Evolutionary conservation across 2,329 filamentous ascomycete species (phyloP).

Genomic region (Eutypa lata): DNA sequence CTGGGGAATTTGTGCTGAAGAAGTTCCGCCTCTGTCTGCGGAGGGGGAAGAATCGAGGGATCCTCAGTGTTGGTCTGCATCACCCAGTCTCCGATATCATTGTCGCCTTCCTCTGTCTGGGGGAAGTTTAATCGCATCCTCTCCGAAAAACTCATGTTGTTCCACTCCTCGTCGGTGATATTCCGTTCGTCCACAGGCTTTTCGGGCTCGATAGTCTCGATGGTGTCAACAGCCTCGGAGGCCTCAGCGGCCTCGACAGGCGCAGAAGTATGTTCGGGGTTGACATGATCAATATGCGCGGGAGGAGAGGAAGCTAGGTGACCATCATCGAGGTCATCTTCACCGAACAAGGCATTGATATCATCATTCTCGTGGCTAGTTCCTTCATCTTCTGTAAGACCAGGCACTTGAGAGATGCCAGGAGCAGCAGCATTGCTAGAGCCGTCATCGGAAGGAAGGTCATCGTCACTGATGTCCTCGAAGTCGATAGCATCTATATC

Average conservation of each 20-base stretch:
- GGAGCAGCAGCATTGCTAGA: constrained; percentile 27
- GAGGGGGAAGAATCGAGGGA: constrained; percentile 62
- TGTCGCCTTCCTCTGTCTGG: constrained; percentile 36
- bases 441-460: constrained; percentile 71
- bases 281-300: constrained; percentile 27
- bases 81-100: constrained; percentile 32
- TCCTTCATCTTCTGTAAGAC: constrained; percentile 57
- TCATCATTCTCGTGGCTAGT: constrained; percentile 55
- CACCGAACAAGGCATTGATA: constrained; percentile 66
- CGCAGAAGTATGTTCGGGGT: neutral
- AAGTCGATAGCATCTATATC: constrained; percentile 90
- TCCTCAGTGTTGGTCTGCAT: constrained; percentile 50
- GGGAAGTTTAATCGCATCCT: constrained; percentile 40
- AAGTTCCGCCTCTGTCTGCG: constrained; percentile 71
- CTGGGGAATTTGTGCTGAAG: constrained; percentile 77
- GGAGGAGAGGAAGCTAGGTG: constrained; percentile 42
- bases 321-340: constrained; percentile 44
- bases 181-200: constrained; percentile 11
- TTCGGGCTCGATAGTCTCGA: constrained; percentile 1
- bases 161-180: constrained; percentile 31
- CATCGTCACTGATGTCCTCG: constrained; percentile 88
- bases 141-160: constrained; percentile 35
- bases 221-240: constrained; percentile 4
- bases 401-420: constrained; percentile 45
- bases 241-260: constrained; percentile 4